A percentile compares a stretch with the other conserved stretches of the same genome.
Conservation (phyloP, 495 filamentous ascomycete species). For the Lichenothelia convexa region DNA sequence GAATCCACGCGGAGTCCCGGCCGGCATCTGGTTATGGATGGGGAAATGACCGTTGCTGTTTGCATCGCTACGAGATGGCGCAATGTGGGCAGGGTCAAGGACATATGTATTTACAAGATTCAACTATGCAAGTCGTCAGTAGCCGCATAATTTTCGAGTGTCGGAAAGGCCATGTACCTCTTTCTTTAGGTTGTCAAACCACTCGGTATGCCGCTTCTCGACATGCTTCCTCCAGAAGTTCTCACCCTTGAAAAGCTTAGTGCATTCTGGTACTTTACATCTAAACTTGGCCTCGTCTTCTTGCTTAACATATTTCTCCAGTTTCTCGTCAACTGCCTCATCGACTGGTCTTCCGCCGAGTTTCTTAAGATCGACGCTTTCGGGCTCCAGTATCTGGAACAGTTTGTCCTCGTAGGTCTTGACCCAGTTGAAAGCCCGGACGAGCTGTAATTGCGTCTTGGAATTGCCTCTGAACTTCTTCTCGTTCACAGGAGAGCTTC, state of each 20-base stretch:
- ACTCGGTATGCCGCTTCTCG: constrained; percentile 86
- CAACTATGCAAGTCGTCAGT: constrained; percentile 32
- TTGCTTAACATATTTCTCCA: constrained; percentile 78
- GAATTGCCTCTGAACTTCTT: constrained; percentile 39
- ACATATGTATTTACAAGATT: constrained; percentile 84
- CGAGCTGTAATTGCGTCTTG: constrained; percentile 78
- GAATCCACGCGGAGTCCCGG: constrained; percentile 87
- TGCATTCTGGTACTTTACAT: constrained; percentile 89
- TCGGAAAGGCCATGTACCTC: constrained; percentile 41
- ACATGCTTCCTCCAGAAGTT: constrained; percentile 96
- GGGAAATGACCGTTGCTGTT: constrained; percentile 96
- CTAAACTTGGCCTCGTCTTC: constrained; percentile 93
- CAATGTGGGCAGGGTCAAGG: constrained; percentile 79
- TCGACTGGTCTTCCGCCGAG: constrained; percentile 77
- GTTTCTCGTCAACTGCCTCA: constrained; percentile 71
- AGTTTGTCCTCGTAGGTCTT: constrained; percentile 96
- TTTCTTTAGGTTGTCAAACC: constrained; percentile 58
- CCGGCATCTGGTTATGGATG: constrained; percentile 46
- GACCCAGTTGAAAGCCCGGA: constrained; percentile 97
- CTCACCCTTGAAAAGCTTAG: constrained; percentile 93
- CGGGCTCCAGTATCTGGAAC: constrained; percentile 75
- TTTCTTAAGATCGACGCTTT: constrained; percentile 66
- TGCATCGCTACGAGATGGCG: constrained; percentile 81
- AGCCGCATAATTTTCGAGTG: constrained; percentile 5
- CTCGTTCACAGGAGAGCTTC: constrained; percentile 36